Base-by-base conservation (phyloP, 495 filamentous ascomycete genomes). In the Margaritispora aquatica region DNA sequence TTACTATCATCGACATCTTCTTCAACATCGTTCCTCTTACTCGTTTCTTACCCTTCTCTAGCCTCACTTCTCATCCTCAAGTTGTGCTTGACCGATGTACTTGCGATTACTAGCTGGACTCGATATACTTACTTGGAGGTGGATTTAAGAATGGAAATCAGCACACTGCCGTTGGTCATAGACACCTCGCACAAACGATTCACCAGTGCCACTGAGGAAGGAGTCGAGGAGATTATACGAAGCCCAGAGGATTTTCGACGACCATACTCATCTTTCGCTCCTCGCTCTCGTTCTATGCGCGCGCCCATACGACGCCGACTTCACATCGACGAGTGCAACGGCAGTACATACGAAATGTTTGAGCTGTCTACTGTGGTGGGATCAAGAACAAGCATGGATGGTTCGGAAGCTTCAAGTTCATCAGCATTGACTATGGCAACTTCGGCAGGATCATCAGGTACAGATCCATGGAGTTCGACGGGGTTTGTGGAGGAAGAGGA, bases 401-500 rank as follows among this genome's bases (percentile, higher is more conserved):
- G 60, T 20, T 64, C 61, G 1, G 62, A 67, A 20, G 50, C 26
- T 1, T 62, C 65, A 2, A 52, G 52, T 0, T 62, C 59, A 1
- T 67, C 64, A 8, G 41, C 62, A 29, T 38, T 64, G 48, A 64
- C 65, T 17, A 50, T 62, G 31, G 53, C 63, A 4, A 64, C 65
- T 29, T 67, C 65, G 23, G 58, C 64, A 29, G 55, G 52, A 34
- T 67, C 65, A 1, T 60, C 65, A 11, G 58, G 47, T 19, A 63
- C 62, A 19, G 62, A 64, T 58, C 62, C 56, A 20, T 67, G 62
- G 65, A 64, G 65, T 27, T 54, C 62, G 2, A 60, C 65, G 7
- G 61, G 62, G 1, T 62, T 60, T 55, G 66, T 62, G 11, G 64
- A 69, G 53, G 64, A 61, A 15, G 57, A 65, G 23, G 61, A 61